Conservation (phyloP, 2,329 filamentous ascomycete genomes). For the Stagonosporopsis chrysanthemi region DNA sequence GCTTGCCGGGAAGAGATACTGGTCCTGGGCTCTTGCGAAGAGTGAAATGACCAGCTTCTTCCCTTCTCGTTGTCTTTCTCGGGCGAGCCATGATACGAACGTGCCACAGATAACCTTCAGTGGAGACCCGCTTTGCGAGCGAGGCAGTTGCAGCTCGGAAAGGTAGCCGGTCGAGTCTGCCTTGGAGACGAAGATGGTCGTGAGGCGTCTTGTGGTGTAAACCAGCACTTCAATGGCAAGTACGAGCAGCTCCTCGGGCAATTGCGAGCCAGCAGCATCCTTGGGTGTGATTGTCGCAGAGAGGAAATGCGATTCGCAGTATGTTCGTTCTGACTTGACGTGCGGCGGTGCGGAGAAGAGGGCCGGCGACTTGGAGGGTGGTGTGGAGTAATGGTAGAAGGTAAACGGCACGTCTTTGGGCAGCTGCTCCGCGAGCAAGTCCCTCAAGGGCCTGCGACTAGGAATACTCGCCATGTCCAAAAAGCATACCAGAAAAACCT, state of each 20-base stretch:
- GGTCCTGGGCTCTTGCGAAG: conserved; percentile 89
- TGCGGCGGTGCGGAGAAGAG: conserved; percentile 82
- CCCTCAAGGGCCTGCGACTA: conserved; percentile 39
- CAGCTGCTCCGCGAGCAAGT: conserved; percentile 61
- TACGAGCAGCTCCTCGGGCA: conserved; percentile 67
- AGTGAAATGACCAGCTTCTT: conserved; percentile 81
- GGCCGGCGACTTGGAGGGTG: conserved; percentile 74
- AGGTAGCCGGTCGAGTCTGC: conserved; percentile 95
- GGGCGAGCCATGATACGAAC: conserved; percentile 79
- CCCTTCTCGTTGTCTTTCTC: conserved; percentile 68
- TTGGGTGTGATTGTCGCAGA: conserved; percentile 60
- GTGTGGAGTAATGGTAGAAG: conserved; percentile 87
- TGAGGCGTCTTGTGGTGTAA: conserved; percentile 79
- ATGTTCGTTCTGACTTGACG: conserved; percentile 76
- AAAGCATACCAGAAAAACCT: not conserved
- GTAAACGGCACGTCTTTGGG: conserved; percentile 66
- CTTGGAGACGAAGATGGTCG: conserved; percentile 93
- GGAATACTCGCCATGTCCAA: conserved; percentile 37
- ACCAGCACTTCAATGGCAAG: conserved; percentile 88
- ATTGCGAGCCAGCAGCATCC: conserved; percentile 32
- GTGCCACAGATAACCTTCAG: conserved; percentile 75
- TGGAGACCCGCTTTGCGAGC: conserved; percentile 65
- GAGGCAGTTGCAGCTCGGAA: conserved; percentile 66
- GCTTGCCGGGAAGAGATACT: conserved; percentile 95
- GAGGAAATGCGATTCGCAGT: conserved; percentile 84